Base-by-base conservation (phyloP, 2,329 filamentous ascomycete genomes). In the Aureobasidium sp. region DNA sequence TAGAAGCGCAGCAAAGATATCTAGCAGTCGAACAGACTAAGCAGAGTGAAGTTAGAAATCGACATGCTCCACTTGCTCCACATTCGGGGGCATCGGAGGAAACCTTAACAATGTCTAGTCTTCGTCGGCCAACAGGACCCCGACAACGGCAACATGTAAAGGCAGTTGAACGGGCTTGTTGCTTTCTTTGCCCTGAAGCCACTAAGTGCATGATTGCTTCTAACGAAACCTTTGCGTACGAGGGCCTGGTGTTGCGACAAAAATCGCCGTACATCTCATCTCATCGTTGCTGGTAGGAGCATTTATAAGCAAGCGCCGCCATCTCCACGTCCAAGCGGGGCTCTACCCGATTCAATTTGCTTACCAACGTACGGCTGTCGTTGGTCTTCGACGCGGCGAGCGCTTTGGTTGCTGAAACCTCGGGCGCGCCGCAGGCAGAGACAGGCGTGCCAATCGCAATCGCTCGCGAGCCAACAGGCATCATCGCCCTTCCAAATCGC, bases 251-350 rank as follows among this genome's bases (percentile, higher is more conserved):
- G 8, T 44, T n/a, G 17, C 53, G 39, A 44, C 53, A n/a, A 24
- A 20, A 32, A 20, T 26, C 24, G 15, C 9, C 5, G 27, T 24
- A 12, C 29, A 27, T 48, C 32, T 48, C 55, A 20, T 37, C 20
- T 20, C 43, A 32, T 48, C 43, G 55, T 4, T 20, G 20, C 2
- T 36, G 10, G 24, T 20, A 37, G 37, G 43, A 37, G 17, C 55
- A 59, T 59, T 43, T 59, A 43, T 57, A 46, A 57, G 53, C 53
- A 57, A 36, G 26, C 53, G 20, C n/a, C 32, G 43, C 41, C 55
- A 37, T 57, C 24, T 50, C 56, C 44, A 34, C 29, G 32, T 8
- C 24, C 57, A 51, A 43, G 57, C 57, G 57, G 57, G 57, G 57
- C 57, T 43, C 34, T 41, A 60, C 26, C 36, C 29, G 3, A 29